Evolutionary conservation across 306 rosid species (phyloP).

Genomic region (Glycyrrhiza uralensis): DNA sequence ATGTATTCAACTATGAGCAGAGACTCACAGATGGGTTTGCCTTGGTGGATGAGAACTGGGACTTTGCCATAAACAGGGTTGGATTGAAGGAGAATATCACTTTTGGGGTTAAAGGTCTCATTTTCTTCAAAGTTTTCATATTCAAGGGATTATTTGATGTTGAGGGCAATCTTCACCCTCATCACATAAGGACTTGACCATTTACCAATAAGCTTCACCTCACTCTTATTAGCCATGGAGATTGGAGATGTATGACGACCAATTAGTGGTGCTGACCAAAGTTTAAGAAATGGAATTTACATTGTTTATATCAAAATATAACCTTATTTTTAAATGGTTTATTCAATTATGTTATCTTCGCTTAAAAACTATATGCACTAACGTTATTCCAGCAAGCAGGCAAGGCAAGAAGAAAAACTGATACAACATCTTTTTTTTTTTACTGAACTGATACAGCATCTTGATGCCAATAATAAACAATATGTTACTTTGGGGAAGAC

Average conservation of each 20-base stretch:
- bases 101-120: conserved; percentile 40
- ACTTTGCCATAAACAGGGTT: conserved; percentile 55
- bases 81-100: conserved; percentile 51
- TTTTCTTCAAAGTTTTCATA: conserved; percentile 45
- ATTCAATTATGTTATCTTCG: background rate
- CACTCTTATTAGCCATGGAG: conserved; percentile 37
- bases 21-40: conserved; percentile 57
- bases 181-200: conserved; percentile 52
- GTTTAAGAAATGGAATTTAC: background rate
- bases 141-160: conserved; percentile 49
- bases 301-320: background rate
- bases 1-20: conserved; percentile 52
- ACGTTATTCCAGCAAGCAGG: background rate
- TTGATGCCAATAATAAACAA: too few relatives aligned
- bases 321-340: background rate
- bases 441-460: too few relatives aligned
- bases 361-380: background rate
- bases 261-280: background rate
- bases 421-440: too few relatives aligned
- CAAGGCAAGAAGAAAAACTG: background rate
- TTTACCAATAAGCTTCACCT: conserved; percentile 48
- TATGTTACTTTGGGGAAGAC: too few relatives aligned
- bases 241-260: background rate
- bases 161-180: conserved; percentile 55
- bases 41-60: conserved; percentile 56